Evolutionary conservation across 345 rosid genomes (phyloP).

Genomic region (Combretum micranthum): DNA sequence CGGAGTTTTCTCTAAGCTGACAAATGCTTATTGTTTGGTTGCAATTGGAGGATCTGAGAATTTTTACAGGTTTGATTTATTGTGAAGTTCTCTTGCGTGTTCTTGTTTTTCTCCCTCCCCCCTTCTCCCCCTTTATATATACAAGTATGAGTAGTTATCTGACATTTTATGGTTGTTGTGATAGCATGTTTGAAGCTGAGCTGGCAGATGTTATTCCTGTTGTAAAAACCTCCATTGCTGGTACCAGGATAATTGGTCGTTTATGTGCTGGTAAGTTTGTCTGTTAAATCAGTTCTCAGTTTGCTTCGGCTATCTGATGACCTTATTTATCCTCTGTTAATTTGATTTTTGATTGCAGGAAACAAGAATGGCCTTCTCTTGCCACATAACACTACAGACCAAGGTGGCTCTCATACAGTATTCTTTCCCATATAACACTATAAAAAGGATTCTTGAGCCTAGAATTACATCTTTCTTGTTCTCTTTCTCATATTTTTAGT

Average conservation of each 20-base stretch:
- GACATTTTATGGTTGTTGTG: constrained; percentile 4
- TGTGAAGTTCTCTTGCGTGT: background rate
- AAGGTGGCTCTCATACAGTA: constrained; percentile 46
- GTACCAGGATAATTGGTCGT: constrained; percentile 78
- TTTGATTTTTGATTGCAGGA: constrained; percentile 31
- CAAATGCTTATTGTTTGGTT: constrained; percentile 86
- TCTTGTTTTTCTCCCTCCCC: no score
- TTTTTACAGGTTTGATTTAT: constrained; percentile 58
- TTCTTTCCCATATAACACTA: no score
- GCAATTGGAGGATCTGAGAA: constrained; percentile 81
- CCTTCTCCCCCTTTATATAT: background rate
- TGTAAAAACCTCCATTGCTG: constrained; percentile 80
- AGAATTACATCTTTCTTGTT: no score
- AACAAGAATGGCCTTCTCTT: constrained; percentile 93
- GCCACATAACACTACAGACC: constrained; percentile 92
- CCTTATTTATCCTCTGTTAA: background rate
- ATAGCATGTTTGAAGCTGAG: constrained; percentile 78
- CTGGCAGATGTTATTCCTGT: constrained; percentile 80
- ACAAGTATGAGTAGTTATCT: background rate
- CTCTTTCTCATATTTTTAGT: no score
- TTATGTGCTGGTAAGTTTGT: constrained; percentile 66
- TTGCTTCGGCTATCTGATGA: no score
- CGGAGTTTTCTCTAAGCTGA: constrained; percentile 82
- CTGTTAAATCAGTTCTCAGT: background rate
- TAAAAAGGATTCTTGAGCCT: no score